Percentiles rank a stretch among this genome's conserved stretches.
Evolutionary conservation across 805 yeast genomes (phyloP).

Genomic region (Blastobotrys chiropterorum): DNA sequence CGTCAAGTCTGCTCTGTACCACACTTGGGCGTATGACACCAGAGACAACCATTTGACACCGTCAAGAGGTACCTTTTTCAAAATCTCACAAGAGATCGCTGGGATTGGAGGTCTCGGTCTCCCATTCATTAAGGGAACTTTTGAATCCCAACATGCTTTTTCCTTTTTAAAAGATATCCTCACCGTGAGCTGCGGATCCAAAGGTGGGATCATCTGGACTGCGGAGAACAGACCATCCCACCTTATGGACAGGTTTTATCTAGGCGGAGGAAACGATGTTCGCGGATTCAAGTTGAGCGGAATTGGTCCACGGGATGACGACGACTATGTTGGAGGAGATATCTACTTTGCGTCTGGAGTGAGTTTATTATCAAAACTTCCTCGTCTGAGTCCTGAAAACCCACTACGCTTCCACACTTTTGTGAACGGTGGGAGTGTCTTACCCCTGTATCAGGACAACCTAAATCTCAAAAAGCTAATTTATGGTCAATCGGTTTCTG

Average conservation of each 20-base stretch:
- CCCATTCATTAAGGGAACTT: conserved; percentile 30
- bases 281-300: conserved; percentile 65
- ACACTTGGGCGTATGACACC: conserved; percentile 39
- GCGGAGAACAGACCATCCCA: conserved; percentile 38
- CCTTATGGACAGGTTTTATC: conserved; percentile 70
- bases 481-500: conserved; percentile 43
- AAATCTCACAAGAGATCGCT: conserved; percentile 43
- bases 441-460: conserved; percentile 22
- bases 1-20: conserved; percentile 48
- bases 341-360: conserved; percentile 50
- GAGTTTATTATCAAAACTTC: conserved; percentile 55
- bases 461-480: conserved; percentile 24
- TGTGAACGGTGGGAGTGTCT: conserved; percentile 57
- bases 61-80: conserved; percentile 38
- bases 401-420: conserved; percentile 61
- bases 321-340: conserved; percentile 64
- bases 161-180: conserved; percentile 24
- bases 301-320: conserved; percentile 53
- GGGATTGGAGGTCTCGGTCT: conserved; percentile 22
- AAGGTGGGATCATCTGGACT: conserved; percentile 52
- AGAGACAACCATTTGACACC: conserved; percentile 42
- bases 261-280: conserved; percentile 74
- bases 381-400: conserved; percentile 40
- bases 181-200: conserved; percentile 18
- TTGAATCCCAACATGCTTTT: conserved; percentile 32